These are phyloP conservation scores for Sedum album DNA, from an alignment of 164 flowering plant species.

Conservation along the genomic window DNA sequence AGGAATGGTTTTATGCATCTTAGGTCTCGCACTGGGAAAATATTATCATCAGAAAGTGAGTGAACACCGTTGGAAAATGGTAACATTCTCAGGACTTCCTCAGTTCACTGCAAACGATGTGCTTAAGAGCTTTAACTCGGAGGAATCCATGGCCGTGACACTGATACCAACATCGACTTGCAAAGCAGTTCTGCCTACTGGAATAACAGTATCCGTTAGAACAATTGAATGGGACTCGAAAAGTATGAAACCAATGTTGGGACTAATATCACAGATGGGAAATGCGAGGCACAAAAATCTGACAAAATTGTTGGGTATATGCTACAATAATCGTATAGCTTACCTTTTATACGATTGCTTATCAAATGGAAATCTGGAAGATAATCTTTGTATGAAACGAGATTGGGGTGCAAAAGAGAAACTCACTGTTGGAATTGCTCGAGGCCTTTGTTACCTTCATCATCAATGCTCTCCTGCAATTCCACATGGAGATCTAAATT, in stretches of 20 bases:
- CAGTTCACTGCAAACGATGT: conserved; percentile 68
- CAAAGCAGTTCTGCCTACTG: conserved; percentile 81
- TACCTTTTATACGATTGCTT: conserved; percentile 75
- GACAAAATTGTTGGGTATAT: conserved; percentile 66
- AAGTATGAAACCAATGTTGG: conserved; percentile 23
- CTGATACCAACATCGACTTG: conserved; percentile 28
- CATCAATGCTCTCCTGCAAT: conserved; percentile 80
- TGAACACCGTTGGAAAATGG: conserved; percentile 54
- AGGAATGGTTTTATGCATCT: conserved; percentile 30
- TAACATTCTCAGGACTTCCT: conserved; percentile 66
- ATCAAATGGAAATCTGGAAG: conserved; percentile 64
- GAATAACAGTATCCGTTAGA: conserved; percentile 75
- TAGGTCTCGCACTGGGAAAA: conserved; percentile 31
- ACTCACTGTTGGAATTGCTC: conserved; percentile 55
- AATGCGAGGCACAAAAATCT: conserved; percentile 74
- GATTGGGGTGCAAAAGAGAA: conserved; percentile 61
- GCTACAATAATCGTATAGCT: conserved; percentile 50
- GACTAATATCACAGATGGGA: conserved; percentile 43
- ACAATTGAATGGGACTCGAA: conserved; percentile 53
- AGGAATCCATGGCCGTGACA: conserved; percentile 25
- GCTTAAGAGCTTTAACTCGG: conserved; percentile 49
- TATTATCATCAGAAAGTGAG: conserved; percentile 22
- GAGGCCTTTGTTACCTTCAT: conserved; percentile 78
- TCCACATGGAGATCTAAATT: conserved; percentile 82
- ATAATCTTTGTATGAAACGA: conserved; percentile 37